Evolutionary conservation across 176 grass and related monocot species (phyloP).

Genomic region (Raddia guianensis): DNA sequence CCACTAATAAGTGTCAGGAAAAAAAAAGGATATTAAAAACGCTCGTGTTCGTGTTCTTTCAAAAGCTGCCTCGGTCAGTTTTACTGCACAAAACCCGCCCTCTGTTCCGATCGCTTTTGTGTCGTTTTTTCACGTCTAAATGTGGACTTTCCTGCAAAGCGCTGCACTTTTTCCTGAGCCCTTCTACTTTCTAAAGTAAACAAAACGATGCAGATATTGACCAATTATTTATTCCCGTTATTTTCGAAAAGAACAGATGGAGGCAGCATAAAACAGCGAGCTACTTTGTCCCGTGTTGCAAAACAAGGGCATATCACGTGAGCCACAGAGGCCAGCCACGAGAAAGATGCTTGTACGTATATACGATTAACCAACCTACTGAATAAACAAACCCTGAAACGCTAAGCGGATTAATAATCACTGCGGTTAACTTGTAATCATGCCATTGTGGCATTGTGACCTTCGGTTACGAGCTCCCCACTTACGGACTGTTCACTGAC

Average conservation of each 20-base stretch:
- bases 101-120: slow-evolving; percentile 8
- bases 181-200: not conserved
- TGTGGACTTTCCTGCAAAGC: not conserved
- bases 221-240: no score
- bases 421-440: not conserved
- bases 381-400: not conserved
- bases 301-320: slow-evolving; percentile 40
- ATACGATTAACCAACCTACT: slow-evolving; percentile 26
- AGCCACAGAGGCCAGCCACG: slow-evolving; percentile 20
- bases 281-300: slow-evolving; percentile 27
- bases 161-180: not conserved
- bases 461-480: no score
- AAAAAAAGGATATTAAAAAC: not conserved
- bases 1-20: not conserved
- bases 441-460: not conserved
- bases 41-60: not conserved
- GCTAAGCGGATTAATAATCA: not conserved
- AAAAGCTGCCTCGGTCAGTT: not conserved
- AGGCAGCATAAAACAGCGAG: slow-evolving; percentile 15
- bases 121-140: not conserved
- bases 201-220: not conserved
- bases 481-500: no score
- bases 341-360: slow-evolving; percentile 36
- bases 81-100: not conserved
- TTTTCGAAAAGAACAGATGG: slow-evolving; percentile 3